Evolutionary conservation across 1,284 basidiomycete genomes (phyloP), one percentile per base, ranked within the genome.

Genomic region (Sanghuangporus baumii): DNA sequence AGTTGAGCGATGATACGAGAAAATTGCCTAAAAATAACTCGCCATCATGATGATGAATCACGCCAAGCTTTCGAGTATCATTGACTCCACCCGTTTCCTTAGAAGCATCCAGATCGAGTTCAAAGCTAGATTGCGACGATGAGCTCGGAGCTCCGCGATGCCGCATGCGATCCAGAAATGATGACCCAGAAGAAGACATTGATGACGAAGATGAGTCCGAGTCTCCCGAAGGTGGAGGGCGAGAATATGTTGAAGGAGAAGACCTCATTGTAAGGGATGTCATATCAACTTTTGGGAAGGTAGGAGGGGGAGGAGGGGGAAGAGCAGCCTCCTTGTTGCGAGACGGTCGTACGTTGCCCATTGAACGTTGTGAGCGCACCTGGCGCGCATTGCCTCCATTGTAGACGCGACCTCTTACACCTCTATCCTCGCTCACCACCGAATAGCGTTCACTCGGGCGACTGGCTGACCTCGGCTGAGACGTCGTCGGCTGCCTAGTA

Each of bases 361-460:
- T 50, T 3, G 75, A 74, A 46, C 70, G 71, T 54, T 71, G 71
- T 0, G 69, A 63, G 26, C 71, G 72, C 14, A 75, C 59, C 34
- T 41, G 65, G 67, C 37, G 64, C 55, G 37, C 67, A 66, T 16
- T 43, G 48, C 11, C 14, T 12, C 36, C 16, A 23, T 54, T 31
- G 41, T 41, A 54, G 34, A 36, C 26, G n/a, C 58, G 50, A 14
- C 57, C 57, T 23, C 57, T 43, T 52, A 3, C 14, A 37, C 37
- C 64, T 40, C 47, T 47, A 16, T 55, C 61, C 18, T 56, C 37
- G 37, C 54, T 31, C 26, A 31, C 43, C 12, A 23, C 55, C 36
- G 54, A 16, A 26, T 41, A 34, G 16, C 43, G 40, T 31, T 57
- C 59, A 41, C 55, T 52, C 16, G 59, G 59, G 20, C 63, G 63